Base-by-base conservation (phyloP, 2,329 filamentous ascomycete species). In the Ophiostoma quercus region DNA sequence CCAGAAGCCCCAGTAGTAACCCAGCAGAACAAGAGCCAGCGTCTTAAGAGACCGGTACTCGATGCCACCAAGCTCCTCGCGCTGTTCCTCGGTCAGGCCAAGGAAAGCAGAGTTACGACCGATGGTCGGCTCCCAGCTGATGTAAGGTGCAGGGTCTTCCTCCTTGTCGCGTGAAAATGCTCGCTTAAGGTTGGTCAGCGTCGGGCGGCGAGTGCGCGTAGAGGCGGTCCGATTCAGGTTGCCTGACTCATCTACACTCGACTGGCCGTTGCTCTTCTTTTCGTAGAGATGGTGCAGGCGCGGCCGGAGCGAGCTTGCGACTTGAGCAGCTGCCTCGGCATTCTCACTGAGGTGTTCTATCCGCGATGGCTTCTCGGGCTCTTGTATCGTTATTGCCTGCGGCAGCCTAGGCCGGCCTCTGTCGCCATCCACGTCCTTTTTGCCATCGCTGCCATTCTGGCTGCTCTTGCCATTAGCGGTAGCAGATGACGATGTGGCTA, bases 31-130 rank as follows among this genome's bases (percentile, higher is more conserved):
- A 37, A 92, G 77, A 1, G 92, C 91, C 66, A 99, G 81, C 1
- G 92, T 92, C 78, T 97, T 96, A 71, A 99, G 79, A 0, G 94
- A 92, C 6, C 95, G 90, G 76, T 99, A 99, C 78, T 99, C 95
- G 73, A 99, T 97, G 25, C 95, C 95, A 12, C 95, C 95, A 2
- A 99, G 82, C 79, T 99, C 95, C 77, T 99, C 94, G 74, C 95
- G 87, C 79, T 99, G 93, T 73, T 95, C 92, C 74, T 96, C 90
- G 0, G 90, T 92, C 73, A 99, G 79, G 74, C 94, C 92, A 14
- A 95, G 85, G 76, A 98, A 99, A 51, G 92, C 90, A 12, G 94
- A 98, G 78, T 99, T 99, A 73, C 95, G 88, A 32, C 91, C 94
- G 69, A 97, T 86, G 0, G 95, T 99, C 1, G 95, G 92, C 71